Conservation (phyloP, 768 basidiomycete genomes). For the Hebeloma cylindrosporum region DNA sequence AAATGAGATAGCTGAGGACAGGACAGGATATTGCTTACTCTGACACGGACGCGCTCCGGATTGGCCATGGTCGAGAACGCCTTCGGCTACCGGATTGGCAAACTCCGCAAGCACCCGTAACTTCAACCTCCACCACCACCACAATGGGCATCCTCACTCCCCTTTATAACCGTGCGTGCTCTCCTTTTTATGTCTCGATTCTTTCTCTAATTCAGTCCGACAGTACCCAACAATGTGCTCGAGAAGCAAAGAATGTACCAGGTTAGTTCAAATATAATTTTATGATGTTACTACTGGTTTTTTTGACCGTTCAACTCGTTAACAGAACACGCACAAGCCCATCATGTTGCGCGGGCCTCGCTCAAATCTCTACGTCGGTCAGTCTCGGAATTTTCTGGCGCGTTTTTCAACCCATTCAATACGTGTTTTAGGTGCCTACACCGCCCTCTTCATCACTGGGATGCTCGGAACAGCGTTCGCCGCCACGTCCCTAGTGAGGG, state of each 20-base stretch:
- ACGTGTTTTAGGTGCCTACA: constrained; percentile 49
- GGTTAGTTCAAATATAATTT: constrained; percentile 36
- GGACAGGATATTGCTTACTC: constrained; percentile 49
- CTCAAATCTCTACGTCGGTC: constrained; percentile 65
- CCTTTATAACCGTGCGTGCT: constrained; percentile 62
- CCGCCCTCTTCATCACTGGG: constrained; percentile 51
- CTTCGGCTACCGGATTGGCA: constrained; percentile 41
- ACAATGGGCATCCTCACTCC: constrained; percentile 52
- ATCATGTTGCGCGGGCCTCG: constrained; percentile 64
- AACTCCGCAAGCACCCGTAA: constrained; percentile 46
- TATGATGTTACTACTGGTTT: constrained; percentile 9
- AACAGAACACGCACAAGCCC: constrained; percentile 46
- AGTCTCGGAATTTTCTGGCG: constrained; percentile 16
- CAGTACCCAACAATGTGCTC: constrained; percentile 58
- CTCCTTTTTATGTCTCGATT: constrained; percentile 1
- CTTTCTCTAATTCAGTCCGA: constrained; percentile 12
- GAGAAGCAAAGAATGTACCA: constrained; percentile 69
- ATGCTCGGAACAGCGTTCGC: constrained; percentile 55
- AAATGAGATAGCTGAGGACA: constrained; percentile 9
- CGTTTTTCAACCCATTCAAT: not conserved
- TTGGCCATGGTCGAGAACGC: constrained; percentile 45
- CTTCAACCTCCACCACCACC: constrained; percentile 23
- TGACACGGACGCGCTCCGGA: constrained; percentile 76
- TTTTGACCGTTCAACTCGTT: no score
- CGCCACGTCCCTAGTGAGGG: constrained; percentile 45